Base-by-base conservation (phyloP, 73 alveolate genomes). In the Urostyla sp. region DNA sequence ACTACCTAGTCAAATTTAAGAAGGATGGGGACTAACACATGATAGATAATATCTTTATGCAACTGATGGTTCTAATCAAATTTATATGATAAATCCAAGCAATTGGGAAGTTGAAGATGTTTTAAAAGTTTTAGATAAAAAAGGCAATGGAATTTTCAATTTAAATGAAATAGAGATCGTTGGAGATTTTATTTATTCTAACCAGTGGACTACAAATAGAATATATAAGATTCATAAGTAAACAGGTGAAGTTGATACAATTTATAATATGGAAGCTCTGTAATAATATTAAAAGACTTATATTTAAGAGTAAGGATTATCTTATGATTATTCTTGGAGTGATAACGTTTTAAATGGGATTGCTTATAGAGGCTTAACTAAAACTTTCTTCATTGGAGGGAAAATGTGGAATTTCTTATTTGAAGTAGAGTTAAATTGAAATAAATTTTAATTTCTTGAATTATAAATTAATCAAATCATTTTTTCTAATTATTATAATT, bases 1-100 rank as follows among this genome's bases (percentile, higher is more conserved):
- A 15, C 26, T 63, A 11, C 84, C 84, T 11, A 11, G 46, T 26
- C 48, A 44, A n/a, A 44, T 85, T 7, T 35, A 24, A 34, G 83
- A 60, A 46, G 93, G 93, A 6, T 85, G 93, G 93, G 93, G 93
- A 1, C 7, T 85, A 11, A 72, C 88, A 13, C 52, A 59, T 75
- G 93, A 85, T 77, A 56, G 63, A 0, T 57, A 61, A 2, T 59
- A 59, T 61, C 45, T 85, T 13, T 85, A 85, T 32, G 50, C 61
- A 15, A 74, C 86, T 43, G 86, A 85, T 1, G 93, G 93, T 8
- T 7, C 81, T 23, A 75, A 49, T 35, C 50, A 34, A 10, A 37
- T 85, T 18, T 85, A 35, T 63, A 40, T 31, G 23, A 75, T 85
- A 15, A 51, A 28, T 0, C 85, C 86, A 3, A 40, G 5, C 27